Percentiles rank a stretch among this genome's conserved stretches.
These are phyloP conservation scores for Boletus insuetus DNA, from an alignment of 768 basidiomycete species.

Conservation along the genomic window DNA sequence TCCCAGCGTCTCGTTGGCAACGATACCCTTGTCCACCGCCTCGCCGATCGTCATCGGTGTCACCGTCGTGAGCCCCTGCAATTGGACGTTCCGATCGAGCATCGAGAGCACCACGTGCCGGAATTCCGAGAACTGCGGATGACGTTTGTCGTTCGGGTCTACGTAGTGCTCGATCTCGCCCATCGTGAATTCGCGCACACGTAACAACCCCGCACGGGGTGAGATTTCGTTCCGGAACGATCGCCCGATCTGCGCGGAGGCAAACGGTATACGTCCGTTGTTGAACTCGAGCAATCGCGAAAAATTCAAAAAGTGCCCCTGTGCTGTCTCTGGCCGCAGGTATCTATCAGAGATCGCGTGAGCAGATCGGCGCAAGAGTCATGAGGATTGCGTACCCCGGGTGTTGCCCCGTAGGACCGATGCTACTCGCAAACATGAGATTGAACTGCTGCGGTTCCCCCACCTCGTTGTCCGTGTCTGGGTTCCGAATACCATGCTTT, in stretches of 20 bases:
- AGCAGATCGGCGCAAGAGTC: not conserved
- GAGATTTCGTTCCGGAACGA: conserved; percentile 99
- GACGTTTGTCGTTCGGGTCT: conserved; percentile 89
- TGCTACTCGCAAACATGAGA: conserved; percentile 97
- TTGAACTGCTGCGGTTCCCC: conserved; percentile 95
- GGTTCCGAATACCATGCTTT: conserved; percentile 79
- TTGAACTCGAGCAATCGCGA: conserved; percentile 96
- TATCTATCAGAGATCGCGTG: conserved; percentile 47
- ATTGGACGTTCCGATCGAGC: conserved; percentile 82
- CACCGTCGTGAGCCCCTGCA: conserved; percentile 63
- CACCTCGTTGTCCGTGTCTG: conserved; percentile 90
- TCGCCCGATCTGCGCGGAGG: conserved; percentile 94
- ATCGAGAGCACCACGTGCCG: conserved; percentile 72
- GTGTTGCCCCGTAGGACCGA: conserved; percentile 96
- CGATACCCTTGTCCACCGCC: conserved; percentile 79
- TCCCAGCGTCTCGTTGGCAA: conserved; percentile 96
- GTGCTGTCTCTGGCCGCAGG: conserved; percentile 96
- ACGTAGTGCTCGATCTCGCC: conserved; percentile 99
- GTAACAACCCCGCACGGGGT: conserved; percentile 91
- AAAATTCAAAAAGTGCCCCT: conserved; percentile 99
- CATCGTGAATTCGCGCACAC: conserved; percentile 99
- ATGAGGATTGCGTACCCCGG: conserved; percentile 58
- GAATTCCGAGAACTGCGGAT: conserved; percentile 80
- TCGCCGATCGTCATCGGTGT: conserved; percentile 77
- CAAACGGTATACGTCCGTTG: conserved; percentile 94